Percentiles rank a stretch among this genome's conserved stretches.
Conservation (phyloP, 2,329 filamentous ascomycete genomes). For the Xylariaceae sp. region DNA sequence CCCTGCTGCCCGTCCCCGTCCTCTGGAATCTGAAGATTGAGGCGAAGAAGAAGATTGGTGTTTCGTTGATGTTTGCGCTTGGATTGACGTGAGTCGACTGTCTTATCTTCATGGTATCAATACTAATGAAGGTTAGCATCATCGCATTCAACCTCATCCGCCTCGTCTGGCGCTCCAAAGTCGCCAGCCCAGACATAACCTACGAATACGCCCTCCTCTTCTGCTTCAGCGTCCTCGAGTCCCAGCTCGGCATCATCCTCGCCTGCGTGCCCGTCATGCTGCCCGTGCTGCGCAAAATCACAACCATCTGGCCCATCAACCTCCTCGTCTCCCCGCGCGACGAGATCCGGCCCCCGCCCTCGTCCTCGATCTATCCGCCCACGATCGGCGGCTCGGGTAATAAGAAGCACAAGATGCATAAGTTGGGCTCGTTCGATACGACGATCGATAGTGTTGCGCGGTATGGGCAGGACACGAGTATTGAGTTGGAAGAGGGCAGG, state of each 20-base stretch:
- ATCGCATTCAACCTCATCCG: no score
- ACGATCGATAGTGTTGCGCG: no score
- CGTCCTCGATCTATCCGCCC: no score
- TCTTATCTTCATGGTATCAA: background rate
- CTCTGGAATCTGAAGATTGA: background rate
- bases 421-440: no score
- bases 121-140: background rate
- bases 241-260: background rate
- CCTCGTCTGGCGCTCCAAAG: no score
- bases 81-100: background rate
- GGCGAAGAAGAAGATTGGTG: background rate
- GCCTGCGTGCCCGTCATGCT: background rate
- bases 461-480: no score
- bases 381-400: no score
- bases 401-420: no score
- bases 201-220: constrained; percentile 6
- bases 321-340: background rate
- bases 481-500: no score
- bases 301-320: background rate
- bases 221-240: constrained; percentile 11
- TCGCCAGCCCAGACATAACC: background rate
- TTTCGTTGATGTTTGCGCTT: background rate
- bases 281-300: background rate
- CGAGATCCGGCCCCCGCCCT: no score
- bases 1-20: background rate